These are phyloP conservation scores for Aspergillus sclerotioniger DNA, from an alignment of 495 filamentous ascomycete genomes.

Conservation along the genomic window DNA sequence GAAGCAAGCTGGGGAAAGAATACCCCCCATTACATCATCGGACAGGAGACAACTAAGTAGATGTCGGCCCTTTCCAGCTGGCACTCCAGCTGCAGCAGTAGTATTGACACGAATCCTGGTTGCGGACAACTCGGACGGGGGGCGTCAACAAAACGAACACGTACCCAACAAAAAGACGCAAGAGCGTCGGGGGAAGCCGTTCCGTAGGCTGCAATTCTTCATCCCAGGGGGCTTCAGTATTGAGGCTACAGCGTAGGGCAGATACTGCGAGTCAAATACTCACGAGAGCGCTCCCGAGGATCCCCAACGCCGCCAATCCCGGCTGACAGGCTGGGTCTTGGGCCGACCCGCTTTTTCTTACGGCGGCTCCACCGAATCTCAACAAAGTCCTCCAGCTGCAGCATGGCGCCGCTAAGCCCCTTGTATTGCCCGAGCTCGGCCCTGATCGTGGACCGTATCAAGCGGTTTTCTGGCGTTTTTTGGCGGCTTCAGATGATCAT, in stretches of 20 bases:
- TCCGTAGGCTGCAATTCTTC: too few relatives aligned
- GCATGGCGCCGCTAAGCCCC: not conserved
- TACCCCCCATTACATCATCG: constrained; percentile 5
- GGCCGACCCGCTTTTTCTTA: constrained; percentile 14
- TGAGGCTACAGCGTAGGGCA: constrained; percentile 29
- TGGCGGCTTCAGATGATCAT: constrained; percentile 2
- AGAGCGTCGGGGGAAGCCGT: not conserved
- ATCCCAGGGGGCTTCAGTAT: constrained; percentile 17
- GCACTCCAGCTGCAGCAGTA: not conserved
- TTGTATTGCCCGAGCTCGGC: constrained; percentile 12
- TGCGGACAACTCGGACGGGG: not conserved
- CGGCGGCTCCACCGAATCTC: constrained; percentile 17
- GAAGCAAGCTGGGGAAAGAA: not conserved
- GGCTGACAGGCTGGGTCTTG: constrained; percentile 13
- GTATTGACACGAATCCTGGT: too few relatives aligned
- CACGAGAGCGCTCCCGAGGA: constrained; percentile 11
- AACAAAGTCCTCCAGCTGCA: constrained; percentile 9
- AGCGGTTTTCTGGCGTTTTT: not conserved
- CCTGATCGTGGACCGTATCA: constrained; percentile 2
- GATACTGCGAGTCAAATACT: constrained; percentile 25
- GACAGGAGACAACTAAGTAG: not conserved
- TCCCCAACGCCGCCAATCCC: constrained; percentile 22
- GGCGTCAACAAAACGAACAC: constrained; percentile 4
- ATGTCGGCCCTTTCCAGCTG: not conserved
- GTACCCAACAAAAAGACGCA: constrained; percentile 11